Evolutionary conservation across 2,329 filamentous ascomycete genomes (phyloP).

Genomic region (Amauroascus niger): DNA sequence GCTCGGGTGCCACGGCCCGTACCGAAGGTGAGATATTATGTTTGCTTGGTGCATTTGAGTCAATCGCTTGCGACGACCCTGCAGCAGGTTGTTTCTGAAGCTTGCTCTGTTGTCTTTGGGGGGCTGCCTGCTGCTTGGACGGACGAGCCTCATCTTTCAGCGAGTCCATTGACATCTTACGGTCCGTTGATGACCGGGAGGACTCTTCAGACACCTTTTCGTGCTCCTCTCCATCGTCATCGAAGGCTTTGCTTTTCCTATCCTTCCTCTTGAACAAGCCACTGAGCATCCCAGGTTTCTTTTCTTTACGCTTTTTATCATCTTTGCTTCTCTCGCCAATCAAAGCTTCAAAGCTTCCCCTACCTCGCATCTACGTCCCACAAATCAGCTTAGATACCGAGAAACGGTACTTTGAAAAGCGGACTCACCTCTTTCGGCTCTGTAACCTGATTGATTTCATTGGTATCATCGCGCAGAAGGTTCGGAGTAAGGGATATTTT

Average conservation of each 20-base stretch:
- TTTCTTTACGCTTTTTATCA: conserved; percentile 64
- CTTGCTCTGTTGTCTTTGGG: conserved; percentile 55
- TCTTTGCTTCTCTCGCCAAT: conserved; percentile 58
- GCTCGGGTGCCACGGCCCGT: conserved; percentile 4
- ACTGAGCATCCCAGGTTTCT: conserved; percentile 63
- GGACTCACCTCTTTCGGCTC: conserved; percentile 35
- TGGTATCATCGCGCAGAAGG: conserved; percentile 68
- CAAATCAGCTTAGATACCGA: conserved; percentile 1
- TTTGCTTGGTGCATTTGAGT: conserved; percentile 9
- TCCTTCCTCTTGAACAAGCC: conserved; percentile 59
- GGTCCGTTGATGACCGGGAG: conserved; percentile 37
- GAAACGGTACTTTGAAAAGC: background rate
- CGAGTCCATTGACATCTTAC: conserved; percentile 39
- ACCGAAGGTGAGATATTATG: conserved; percentile 1
- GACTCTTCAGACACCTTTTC: conserved; percentile 56
- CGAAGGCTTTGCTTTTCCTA: conserved; percentile 45
- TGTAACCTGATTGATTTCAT: conserved; percentile 20
- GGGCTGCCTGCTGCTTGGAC: conserved; percentile 25
- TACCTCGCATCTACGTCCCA: conserved; percentile 38
- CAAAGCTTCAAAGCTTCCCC: conserved; percentile 64
- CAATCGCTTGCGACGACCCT: conserved; percentile 34
- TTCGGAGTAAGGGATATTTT: conserved; percentile 96
- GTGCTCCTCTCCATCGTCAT: conserved; percentile 39
- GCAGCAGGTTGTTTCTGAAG: conserved; percentile 56
- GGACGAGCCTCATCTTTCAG: conserved; percentile 31